A percentile compares a stretch with the other conserved stretches of the same genome.
Conservation (phyloP, 331 rosid genomes). For the Pyracantha coccinea region DNA sequence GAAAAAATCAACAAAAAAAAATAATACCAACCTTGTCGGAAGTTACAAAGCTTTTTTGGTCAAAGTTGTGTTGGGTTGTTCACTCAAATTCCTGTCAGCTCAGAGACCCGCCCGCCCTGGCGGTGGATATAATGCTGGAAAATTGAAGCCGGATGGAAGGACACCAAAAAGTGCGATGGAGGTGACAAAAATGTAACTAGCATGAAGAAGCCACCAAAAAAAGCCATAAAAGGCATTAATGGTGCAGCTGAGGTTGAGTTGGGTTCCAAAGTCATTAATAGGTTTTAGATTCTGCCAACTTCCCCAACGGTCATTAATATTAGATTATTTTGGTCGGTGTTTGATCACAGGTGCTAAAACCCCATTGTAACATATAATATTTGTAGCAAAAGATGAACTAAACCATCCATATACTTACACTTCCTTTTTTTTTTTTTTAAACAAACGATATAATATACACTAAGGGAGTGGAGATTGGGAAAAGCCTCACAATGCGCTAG, state of each 20-base stretch:
- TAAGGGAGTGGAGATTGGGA: too few relatives aligned
- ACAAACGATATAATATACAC: too few relatives aligned
- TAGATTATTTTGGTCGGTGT: constrained; percentile 16
- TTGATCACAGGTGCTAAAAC: constrained; percentile 11
- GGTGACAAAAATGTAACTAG: too few relatives aligned
- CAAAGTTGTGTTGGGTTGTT: constrained; percentile 9
- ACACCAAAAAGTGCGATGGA: constrained; percentile 6
- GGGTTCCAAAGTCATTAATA: constrained; percentile 39
- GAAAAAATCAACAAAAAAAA: not conserved
- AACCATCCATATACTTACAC: too few relatives aligned
- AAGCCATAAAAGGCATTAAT: constrained; percentile 17
- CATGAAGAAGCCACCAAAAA: too few relatives aligned
- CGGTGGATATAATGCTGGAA: not conserved
- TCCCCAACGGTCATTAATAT: constrained; percentile 62
- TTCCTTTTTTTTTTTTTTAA: too few relatives aligned
- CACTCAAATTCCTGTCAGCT: not conserved
- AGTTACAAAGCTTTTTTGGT: constrained; percentile 26
- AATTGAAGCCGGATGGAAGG: not conserved
- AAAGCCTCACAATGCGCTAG: too few relatives aligned
- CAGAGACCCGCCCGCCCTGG: not conserved
- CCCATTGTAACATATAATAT: not conserved
- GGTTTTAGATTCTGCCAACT: constrained; percentile 45
- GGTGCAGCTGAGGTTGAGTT: constrained; percentile 18
- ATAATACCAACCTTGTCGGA: constrained; percentile 30
- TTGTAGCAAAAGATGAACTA: too few relatives aligned